Percentiles rank a stretch among this genome's conserved stretches.
These are phyloP conservation scores for Penicillium freii DNA, from an alignment of 2,329 filamentous ascomycete species.

Conservation along the genomic window DNA sequence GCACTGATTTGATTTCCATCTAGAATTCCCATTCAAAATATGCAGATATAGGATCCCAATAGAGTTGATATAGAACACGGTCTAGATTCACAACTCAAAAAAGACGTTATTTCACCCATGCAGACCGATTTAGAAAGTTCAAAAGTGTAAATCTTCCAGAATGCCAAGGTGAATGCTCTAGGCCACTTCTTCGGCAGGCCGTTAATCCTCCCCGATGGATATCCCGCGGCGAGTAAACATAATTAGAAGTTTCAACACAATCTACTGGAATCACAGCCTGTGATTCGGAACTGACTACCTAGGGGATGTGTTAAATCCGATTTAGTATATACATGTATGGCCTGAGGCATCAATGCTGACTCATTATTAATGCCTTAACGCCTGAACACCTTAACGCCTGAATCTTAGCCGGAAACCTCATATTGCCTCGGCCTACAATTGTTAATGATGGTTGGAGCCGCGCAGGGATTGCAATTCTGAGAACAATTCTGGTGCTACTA, in stretches of 20 bases:
- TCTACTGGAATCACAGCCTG: background rate
- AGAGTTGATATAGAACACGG: no score
- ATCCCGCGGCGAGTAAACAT: background rate
- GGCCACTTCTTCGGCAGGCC: background rate
- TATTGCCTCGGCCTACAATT: background rate
- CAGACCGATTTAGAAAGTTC: background rate
- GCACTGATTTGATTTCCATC: background rate
- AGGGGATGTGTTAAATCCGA: background rate
- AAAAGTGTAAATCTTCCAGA: constrained; percentile 4
- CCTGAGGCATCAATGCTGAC: background rate
- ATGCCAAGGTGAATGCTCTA: background rate
- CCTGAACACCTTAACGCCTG: background rate
- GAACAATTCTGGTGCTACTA: background rate
- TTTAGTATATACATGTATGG: background rate
- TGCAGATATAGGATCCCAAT: no score
- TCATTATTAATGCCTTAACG: background rate
- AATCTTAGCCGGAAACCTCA: background rate
- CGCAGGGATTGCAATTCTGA: background rate
- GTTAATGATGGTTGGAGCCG: background rate
- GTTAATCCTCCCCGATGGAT: background rate
- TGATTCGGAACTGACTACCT: background rate
- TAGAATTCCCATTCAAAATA: background rate
- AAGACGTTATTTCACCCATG: background rate
- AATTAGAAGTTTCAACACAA: background rate
- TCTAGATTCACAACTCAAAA: background rate